phyloP scores from a whole-genome alignment of 176 grass and related monocot genomes.

The Musa acuminata region DNA sequence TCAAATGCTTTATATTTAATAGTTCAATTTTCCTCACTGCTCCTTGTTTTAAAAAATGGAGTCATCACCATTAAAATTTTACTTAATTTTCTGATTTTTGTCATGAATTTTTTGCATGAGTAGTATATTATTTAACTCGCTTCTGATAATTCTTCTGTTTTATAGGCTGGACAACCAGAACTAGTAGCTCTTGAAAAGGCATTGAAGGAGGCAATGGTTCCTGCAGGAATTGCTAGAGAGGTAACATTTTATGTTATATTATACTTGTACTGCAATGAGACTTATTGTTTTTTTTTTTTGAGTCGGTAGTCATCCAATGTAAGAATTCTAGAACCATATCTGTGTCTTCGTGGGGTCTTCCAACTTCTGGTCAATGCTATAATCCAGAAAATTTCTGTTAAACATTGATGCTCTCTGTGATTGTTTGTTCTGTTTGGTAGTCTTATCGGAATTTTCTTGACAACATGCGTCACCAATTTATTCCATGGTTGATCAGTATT shows the following conservation, averaged over 20 bases:
- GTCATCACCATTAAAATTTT: too few relatives aligned
- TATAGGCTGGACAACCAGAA: slow-evolving; percentile 90
- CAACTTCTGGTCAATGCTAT: too few relatives aligned
- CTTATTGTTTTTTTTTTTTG: background rate
- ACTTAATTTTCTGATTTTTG: too few relatives aligned
- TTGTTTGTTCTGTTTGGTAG: background rate
- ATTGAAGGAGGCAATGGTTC: slow-evolving; percentile 76
- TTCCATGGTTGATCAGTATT: background rate
- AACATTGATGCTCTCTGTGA: too few relatives aligned
- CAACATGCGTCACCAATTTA: background rate
- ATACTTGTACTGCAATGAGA: background rate
- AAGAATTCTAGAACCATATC: background rate
- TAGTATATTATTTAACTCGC: background rate
- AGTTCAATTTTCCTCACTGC: background rate
- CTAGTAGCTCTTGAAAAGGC: slow-evolving; percentile 89
- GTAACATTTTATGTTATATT: slow-evolving; percentile 30
- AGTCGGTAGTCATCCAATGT: background rate
- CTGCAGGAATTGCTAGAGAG: slow-evolving; percentile 77
- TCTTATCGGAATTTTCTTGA: background rate
- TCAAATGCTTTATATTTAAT: background rate
- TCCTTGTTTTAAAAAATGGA: background rate
- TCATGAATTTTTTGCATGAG: too few relatives aligned
- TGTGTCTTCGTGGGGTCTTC: too few relatives aligned
- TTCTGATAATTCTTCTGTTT: slow-evolving; percentile 23
- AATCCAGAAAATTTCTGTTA: too few relatives aligned